Evolutionary conservation across 352 stramenopile genomes (phyloP).

Genomic region (Pythium brachiatum): DNA sequence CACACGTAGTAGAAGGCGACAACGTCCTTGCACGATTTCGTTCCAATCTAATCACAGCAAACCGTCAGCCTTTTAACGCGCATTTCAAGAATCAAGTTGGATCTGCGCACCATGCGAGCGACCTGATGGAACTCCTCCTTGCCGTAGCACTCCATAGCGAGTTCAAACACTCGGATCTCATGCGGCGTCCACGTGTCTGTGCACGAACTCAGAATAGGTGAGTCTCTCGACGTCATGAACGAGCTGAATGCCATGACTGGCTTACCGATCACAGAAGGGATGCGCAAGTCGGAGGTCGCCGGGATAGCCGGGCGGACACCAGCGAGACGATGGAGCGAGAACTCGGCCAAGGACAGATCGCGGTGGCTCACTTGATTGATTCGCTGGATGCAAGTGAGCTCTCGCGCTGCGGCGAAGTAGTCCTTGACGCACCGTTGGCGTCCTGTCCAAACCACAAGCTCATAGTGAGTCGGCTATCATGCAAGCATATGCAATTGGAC

Average conservation of each 20-base stretch:
- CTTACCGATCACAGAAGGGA: conserved; percentile 42
- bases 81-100: no score
- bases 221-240: background rate
- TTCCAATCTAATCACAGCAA: conserved; percentile 41
- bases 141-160: conserved; percentile 80
- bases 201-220: background rate
- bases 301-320: conserved; percentile 53
- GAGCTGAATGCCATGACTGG: no score
- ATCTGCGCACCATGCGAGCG: conserved; percentile 50
- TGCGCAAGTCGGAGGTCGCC: conserved; percentile 44
- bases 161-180: conserved; percentile 83
- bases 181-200: conserved; percentile 75
- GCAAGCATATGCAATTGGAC: conserved; percentile 6
- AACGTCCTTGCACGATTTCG: conserved; percentile 68
- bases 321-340: conserved; percentile 48
- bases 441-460: conserved; percentile 29
- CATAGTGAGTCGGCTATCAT: background rate
- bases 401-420: conserved; percentile 57
- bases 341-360: conserved; percentile 31
- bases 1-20: conserved; percentile 87
- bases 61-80: no score
- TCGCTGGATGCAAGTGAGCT: conserved; percentile 33
- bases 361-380: conserved; percentile 31
- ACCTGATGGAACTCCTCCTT: conserved; percentile 82
- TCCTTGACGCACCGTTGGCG: conserved; percentile 65